Evolutionary conservation across 495 filamentous ascomycete genomes (phyloP).

Genomic region (Penicillium coffeae): DNA sequence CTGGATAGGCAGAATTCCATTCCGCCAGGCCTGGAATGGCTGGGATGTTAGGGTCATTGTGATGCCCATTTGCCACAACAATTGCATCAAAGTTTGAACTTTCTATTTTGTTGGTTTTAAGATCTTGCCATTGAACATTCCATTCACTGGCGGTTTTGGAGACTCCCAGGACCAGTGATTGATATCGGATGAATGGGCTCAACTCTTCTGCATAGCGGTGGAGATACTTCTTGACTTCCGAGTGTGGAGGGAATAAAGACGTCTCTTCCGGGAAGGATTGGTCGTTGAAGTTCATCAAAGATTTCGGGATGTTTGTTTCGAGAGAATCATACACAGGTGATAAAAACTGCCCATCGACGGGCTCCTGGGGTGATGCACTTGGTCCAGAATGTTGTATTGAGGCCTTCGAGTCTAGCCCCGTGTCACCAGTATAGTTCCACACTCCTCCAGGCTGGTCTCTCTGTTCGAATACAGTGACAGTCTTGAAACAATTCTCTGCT

Average conservation of each 20-base stretch:
- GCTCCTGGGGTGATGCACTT: constrained; percentile 2
- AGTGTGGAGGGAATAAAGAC: constrained; percentile 4
- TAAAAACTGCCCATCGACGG: constrained; percentile 3
- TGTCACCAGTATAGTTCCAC: constrained; percentile 57
- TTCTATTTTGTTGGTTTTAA: not conserved
- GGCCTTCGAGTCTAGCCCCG: not conserved
- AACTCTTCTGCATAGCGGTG: constrained; percentile 10
- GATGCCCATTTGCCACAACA: constrained; percentile 8
- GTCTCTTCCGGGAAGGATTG: constrained; percentile 2
- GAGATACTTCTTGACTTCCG: constrained; percentile 5
- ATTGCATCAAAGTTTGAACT: constrained; percentile 6
- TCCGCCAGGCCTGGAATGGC: constrained; percentile 5
- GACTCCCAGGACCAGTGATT: constrained; percentile 3
- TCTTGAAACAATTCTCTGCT: constrained; percentile 59
- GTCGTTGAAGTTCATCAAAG: constrained; percentile 11
- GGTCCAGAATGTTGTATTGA: not conserved
- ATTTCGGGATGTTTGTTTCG: constrained; percentile 10
- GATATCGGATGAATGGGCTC: not conserved
- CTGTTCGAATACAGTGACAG: constrained; percentile 70
- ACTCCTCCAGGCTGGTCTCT: constrained; percentile 64
- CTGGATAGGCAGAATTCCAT: constrained; percentile 3
- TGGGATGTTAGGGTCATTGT: constrained; percentile 10
- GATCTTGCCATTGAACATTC: constrained; percentile 7
- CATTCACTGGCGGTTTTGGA: constrained; percentile 1
- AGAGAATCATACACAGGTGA: constrained; percentile 11